Percentiles rank a stretch among this genome's conserved stretches.
Evolutionary conservation across 805 yeast species (phyloP).

Genomic region (Candida andamanensis): DNA sequence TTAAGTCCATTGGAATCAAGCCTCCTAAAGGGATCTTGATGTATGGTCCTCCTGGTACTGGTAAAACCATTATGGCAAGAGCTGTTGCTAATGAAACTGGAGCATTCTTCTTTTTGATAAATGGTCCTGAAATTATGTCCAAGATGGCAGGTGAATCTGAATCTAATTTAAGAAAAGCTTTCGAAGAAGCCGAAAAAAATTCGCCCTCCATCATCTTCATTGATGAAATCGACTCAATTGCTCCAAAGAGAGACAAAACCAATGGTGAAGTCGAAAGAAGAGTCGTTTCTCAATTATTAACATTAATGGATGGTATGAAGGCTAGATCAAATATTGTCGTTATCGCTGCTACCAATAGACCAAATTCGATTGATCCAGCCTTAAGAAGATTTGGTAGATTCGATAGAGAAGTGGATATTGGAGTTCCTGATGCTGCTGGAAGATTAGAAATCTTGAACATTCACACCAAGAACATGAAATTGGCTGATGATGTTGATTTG

Average conservation of each 20-base stretch:
- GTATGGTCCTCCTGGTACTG: slow-evolving; percentile 99
- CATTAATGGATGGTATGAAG: slow-evolving; percentile 99
- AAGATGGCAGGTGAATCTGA: slow-evolving; percentile 99
- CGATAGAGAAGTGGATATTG: slow-evolving; percentile 82
- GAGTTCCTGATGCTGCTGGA: slow-evolving; percentile 97
- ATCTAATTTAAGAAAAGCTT: slow-evolving; percentile 93
- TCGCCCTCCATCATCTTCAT: slow-evolving; percentile 97
- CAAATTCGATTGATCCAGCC: slow-evolving; percentile 83
- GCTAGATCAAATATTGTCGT: slow-evolving; percentile 98
- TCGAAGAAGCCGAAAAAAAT: slow-evolving; percentile 98
- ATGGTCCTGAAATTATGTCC: slow-evolving; percentile 99
- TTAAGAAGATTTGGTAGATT: slow-evolving; percentile 81
- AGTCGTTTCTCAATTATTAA: slow-evolving; percentile 95
- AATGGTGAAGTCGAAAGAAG: slow-evolving; percentile 99
- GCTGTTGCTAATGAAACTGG: slow-evolving; percentile 99
- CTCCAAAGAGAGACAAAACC: slow-evolving; percentile 99
- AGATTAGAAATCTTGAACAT: slow-evolving; percentile 94
- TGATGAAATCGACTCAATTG: slow-evolving; percentile 97
- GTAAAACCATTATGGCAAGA: slow-evolving; percentile 98
- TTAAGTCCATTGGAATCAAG: slow-evolving; percentile 96
- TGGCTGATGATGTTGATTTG: slow-evolving; percentile 90
- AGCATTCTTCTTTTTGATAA: slow-evolving; percentile 95
- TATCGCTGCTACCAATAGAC: slow-evolving; percentile 94
- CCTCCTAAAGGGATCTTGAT: slow-evolving; percentile 97
- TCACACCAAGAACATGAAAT: slow-evolving; percentile 98